These are phyloP conservation scores for Lentinula guzmanii DNA, from an alignment of 768 basidiomycete genomes.

Conservation along the genomic window DNA sequence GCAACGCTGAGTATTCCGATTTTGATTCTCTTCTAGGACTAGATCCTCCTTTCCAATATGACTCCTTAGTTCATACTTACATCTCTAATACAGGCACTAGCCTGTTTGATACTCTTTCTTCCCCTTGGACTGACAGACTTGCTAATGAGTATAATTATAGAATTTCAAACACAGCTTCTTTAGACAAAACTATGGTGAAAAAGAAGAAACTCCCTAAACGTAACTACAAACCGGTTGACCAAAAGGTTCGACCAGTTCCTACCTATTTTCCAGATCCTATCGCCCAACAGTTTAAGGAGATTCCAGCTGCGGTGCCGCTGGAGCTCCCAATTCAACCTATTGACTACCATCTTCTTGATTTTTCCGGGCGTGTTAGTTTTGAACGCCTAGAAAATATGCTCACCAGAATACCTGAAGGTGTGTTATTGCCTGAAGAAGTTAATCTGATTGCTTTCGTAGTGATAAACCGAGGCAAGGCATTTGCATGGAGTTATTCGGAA, in stretches of 20 bases:
- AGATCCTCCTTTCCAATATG: not conserved
- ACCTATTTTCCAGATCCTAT: not conserved
- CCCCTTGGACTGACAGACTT: constrained; percentile 6
- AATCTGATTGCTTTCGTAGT: not conserved
- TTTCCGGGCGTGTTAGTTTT: not conserved
- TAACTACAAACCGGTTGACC: not conserved
- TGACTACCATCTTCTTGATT: not conserved
- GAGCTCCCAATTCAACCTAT: not conserved
- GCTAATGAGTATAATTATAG: too few relatives aligned
- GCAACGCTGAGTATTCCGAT: not conserved
- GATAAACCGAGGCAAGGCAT: not conserved
- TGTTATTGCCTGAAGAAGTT: not conserved
- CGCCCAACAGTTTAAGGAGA: not conserved
- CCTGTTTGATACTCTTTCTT: not conserved
- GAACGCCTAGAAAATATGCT: not conserved
- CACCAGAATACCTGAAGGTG: not conserved
- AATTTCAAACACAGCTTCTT: too few relatives aligned
- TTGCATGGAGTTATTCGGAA: not conserved
- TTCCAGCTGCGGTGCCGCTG: not conserved
- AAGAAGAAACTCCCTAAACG: too few relatives aligned
- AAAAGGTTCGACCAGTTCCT: not conserved
- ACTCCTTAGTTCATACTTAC: constrained; percentile 2
- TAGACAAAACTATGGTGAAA: too few relatives aligned
- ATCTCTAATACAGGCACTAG: not conserved
- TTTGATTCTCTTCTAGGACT: not conserved